Percentiles rank a stretch among this genome's conserved stretches.
Conservation (phyloP, 768 basidiomycete genomes). For the Lepiota venenata region DNA sequence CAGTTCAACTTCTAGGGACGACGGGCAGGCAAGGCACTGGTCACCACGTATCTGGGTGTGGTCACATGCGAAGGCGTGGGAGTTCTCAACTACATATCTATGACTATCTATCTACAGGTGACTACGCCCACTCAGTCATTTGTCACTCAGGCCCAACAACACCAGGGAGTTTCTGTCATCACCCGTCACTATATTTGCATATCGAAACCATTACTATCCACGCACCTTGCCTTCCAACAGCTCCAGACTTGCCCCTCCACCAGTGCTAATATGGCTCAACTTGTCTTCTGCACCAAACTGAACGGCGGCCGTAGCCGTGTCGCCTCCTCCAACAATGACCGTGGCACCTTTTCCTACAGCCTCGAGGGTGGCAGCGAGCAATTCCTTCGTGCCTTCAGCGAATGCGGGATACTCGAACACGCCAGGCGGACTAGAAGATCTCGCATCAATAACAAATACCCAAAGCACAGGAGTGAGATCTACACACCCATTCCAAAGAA, state of each 20-base stretch:
- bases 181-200: constrained; percentile 14
- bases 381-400: constrained; percentile 76
- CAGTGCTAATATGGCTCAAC: constrained; percentile 95
- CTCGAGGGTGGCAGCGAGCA: constrained; percentile 83
- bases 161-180: constrained; percentile 75
- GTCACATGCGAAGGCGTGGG: constrained; percentile 8
- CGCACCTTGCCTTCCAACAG: constrained; percentile 95
- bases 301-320: constrained; percentile 96
- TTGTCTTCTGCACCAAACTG: constrained; percentile 81
- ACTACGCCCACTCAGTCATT: constrained; percentile 32
- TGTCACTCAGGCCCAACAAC: constrained; percentile 89
- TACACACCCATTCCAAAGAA: constrained; percentile 91
- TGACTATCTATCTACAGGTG: neutral
- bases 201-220: neutral
- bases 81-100: constrained; percentile 1
- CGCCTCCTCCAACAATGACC: constrained; percentile 95
- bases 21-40: neutral
- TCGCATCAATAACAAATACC: neutral
- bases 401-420: constrained; percentile 98
- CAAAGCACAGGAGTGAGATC: neutral
- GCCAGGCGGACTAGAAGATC: constrained; percentile 73
- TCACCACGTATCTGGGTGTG: neutral
- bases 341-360: constrained; percentile 84
- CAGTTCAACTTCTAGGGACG: neutral
- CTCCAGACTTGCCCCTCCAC: constrained; percentile 91